Evolutionary conservation across 177 flowering plant genomes (phyloP).

Genomic region (Vitis hybrid): DNA sequence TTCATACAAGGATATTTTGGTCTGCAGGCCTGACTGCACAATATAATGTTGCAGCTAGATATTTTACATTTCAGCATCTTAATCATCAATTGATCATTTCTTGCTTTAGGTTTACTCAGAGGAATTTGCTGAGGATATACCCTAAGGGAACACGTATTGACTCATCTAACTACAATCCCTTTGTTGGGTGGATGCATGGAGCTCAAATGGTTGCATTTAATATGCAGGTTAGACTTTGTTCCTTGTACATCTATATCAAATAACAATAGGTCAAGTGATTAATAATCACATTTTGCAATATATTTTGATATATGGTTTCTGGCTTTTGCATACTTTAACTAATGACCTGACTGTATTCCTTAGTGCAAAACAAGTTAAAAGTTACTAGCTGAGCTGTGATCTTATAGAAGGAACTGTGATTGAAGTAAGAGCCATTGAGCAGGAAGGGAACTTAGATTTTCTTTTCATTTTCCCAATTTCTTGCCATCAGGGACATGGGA

Average conservation of each 20-base stretch:
- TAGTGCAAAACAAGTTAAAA: no score
- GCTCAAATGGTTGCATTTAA: slow-evolving; percentile 52
- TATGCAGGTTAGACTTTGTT: slow-evolving; percentile 30
- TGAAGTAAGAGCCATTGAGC: no score
- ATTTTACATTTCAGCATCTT: not conserved
- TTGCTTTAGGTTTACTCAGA: slow-evolving; percentile 32
- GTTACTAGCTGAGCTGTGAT: no score
- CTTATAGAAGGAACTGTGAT: no score
- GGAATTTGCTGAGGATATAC: slow-evolving; percentile 35
- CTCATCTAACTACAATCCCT: slow-evolving; percentile 39
- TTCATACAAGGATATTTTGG: not conserved
- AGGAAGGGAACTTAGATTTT: not conserved
- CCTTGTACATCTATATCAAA: no score
- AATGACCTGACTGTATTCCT: no score
- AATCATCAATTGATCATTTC: not conserved
- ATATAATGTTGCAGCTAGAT: not conserved
- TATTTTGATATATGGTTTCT: no score
- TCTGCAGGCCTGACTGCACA: no score
- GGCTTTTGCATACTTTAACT: no score
- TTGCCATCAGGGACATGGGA: slow-evolving; percentile 30
- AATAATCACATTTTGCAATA: no score
- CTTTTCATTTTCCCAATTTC: not conserved
- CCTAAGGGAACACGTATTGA: slow-evolving; percentile 32
- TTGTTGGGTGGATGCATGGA: slow-evolving; percentile 39
- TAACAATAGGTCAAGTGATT: no score